Conservation (phyloP, 1,284 basidiomycete species). For the Lignosus rhinocerotis region DNA sequence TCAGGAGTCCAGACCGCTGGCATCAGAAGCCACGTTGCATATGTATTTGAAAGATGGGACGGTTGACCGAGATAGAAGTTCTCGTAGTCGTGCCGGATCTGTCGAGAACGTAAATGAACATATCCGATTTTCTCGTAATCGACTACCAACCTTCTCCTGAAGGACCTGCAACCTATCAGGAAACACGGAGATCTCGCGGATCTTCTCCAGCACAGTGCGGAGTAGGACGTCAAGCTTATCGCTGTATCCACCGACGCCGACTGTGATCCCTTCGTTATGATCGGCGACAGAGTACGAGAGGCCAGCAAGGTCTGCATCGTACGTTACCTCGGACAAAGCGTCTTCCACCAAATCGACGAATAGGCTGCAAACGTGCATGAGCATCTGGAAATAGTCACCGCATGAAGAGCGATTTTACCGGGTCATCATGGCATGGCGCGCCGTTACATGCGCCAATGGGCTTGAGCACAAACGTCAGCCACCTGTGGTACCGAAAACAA, state of each 20-base stretch:
- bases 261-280: slow-evolving; percentile 44
- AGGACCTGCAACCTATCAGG: slow-evolving; percentile 29
- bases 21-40: slow-evolving; percentile 23
- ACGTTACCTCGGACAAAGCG: slow-evolving; percentile 40
- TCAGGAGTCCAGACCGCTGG: slow-evolving; percentile 30
- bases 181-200: slow-evolving; percentile 22
- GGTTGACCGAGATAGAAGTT: slow-evolving; percentile 35
- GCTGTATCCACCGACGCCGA: slow-evolving; percentile 61
- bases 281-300: slow-evolving; percentile 52
- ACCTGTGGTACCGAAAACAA: neutral
- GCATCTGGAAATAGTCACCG: neutral
- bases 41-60: slow-evolving; percentile 27
- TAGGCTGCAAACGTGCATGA: slow-evolving; percentile 29
- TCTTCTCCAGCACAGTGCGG: slow-evolving; percentile 33
- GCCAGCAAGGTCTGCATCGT: slow-evolving; percentile 70
- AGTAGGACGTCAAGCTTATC: slow-evolving; percentile 63
- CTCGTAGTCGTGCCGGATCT: slow-evolving; percentile 29
- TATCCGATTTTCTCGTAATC: neutral
- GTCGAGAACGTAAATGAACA: neutral
- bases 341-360: slow-evolving; percentile 35
- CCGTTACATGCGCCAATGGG: slow-evolving; percentile 28
- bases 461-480: slow-evolving; percentile 10
- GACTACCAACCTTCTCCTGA: slow-evolving; percentile 28
- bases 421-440: slow-evolving; percentile 29
- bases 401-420: slow-evolving; percentile 17